A percentile compares a stretch with the other conserved stretches of the same genome.
Conservation (phyloP, 2,329 filamentous ascomycete genomes). For the Westerdykella sp. region DNA sequence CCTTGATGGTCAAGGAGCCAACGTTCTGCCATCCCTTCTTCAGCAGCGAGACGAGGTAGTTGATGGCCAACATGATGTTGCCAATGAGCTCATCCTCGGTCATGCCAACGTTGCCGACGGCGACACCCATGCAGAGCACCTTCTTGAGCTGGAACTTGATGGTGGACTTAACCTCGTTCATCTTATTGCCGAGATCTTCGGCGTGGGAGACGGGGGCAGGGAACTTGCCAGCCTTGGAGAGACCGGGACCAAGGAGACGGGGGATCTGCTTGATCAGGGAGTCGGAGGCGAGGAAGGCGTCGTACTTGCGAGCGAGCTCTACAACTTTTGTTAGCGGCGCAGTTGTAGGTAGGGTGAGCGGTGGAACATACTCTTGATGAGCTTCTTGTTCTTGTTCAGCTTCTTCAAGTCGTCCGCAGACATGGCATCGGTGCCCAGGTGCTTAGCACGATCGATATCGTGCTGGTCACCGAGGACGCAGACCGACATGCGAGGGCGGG, state of each 20-base stretch:
- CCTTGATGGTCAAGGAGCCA: conserved; percentile 99
- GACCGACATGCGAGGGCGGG: conserved; percentile 22
- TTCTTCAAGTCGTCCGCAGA: conserved; percentile 98
- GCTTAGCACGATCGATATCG: conserved; percentile 99
- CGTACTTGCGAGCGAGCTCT: conserved; percentile 98
- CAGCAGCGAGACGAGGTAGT: conserved; percentile 98
- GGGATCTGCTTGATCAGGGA: conserved; percentile 99
- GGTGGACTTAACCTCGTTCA: conserved; percentile 99
- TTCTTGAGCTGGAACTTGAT: conserved; percentile 99
- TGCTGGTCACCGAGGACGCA: conserved; percentile 88
- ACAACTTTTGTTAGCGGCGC: not conserved
- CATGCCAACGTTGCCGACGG: conserved; percentile 98
- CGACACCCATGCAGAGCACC: conserved; percentile 99
- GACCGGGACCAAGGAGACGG: conserved; percentile 80
- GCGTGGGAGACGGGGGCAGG: conserved; percentile 94
- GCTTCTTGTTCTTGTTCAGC: conserved; percentile 99
- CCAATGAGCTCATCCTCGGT: conserved; percentile 88
- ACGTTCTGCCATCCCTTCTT: conserved; percentile 99
- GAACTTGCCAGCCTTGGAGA: conserved; percentile 86
- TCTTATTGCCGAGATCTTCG: conserved; percentile 90
- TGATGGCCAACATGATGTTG: conserved; percentile 99
- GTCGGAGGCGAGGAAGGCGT: conserved; percentile 97
- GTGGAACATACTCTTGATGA: conserved; percentile 71
- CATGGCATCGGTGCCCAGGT: conserved; percentile 98
- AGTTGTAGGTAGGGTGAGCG: not conserved